Conservation (phyloP, 352 stramenopile species). For the Pythium sukuiense region DNA sequence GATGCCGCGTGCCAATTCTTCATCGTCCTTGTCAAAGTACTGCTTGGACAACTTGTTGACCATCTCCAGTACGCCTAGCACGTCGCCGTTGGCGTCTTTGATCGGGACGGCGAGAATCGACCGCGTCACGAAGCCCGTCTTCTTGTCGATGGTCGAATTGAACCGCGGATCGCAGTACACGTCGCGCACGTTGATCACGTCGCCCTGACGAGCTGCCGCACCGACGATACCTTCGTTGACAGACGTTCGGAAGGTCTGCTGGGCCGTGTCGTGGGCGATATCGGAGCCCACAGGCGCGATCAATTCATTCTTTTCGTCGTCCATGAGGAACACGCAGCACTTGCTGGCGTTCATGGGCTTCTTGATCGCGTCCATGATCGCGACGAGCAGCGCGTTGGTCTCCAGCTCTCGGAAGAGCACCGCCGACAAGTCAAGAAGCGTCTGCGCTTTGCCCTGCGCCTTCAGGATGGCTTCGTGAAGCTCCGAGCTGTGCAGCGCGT, state of each 20-base stretch:
- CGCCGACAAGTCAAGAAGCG: conserved; percentile 60
- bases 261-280: conserved; percentile 40
- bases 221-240: conserved; percentile 53
- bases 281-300: conserved; percentile 50
- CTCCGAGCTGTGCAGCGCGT: conserved; percentile 50
- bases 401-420: conserved; percentile 68
- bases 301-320: conserved; percentile 57
- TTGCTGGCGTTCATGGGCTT: conserved; percentile 49
- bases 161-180: conserved; percentile 66
- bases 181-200: conserved; percentile 79
- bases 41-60: conserved; percentile 65
- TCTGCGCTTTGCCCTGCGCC: conserved; percentile 65
- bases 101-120: conserved; percentile 83
- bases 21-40: conserved; percentile 74
- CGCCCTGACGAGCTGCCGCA: conserved; percentile 58
- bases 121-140: conserved; percentile 66
- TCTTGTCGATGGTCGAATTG: conserved; percentile 57
- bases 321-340: conserved; percentile 69
- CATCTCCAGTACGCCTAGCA: conserved; percentile 71
- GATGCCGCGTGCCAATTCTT: conserved; percentile 61
- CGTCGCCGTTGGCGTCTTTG: conserved; percentile 59
- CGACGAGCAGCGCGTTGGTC: conserved; percentile 51
- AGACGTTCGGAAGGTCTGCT: conserved; percentile 53
- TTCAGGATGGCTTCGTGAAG: conserved; percentile 60
- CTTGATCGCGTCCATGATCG: conserved; percentile 56